Conservation (phyloP, 176 grass and related monocot species). For the Typha latifolia region DNA sequence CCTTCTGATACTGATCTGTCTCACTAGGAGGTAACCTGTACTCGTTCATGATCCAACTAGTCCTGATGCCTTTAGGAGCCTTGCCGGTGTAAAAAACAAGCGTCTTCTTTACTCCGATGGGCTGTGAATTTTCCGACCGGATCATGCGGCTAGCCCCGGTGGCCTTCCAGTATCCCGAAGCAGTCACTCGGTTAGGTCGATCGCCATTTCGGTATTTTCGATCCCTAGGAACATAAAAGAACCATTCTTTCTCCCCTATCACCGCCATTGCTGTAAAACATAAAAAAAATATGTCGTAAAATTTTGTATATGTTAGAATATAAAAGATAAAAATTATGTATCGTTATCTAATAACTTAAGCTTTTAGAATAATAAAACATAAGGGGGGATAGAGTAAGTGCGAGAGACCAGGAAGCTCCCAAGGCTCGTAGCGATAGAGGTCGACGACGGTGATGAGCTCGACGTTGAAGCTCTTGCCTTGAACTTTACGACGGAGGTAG, state of each 20-base stretch:
- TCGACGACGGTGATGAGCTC: conserved; percentile 79
- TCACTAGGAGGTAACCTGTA: conserved; percentile 70
- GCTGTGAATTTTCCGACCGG: conserved; percentile 40
- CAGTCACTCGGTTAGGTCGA: conserved; percentile 74
- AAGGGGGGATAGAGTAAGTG: neutral
- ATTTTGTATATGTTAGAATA: conserved; percentile 19
- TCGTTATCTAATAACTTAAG: conserved; percentile 20
- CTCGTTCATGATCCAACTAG: conserved; percentile 99
- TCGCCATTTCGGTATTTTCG: conserved; percentile 92
- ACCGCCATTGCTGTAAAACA: conserved; percentile 37
- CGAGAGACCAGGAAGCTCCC: conserved; percentile 74
- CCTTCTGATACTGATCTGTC: conserved; percentile 69
- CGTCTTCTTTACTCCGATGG: conserved; percentile 94
- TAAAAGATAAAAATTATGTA: conserved; percentile 6
- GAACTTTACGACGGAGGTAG: conserved; percentile 93
- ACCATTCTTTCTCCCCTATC: conserved; percentile 93
- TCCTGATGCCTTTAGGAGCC: conserved; percentile 78
- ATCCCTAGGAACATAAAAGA: conserved; percentile 95
- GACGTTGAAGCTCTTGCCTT: conserved; percentile 85
- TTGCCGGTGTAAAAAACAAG: conserved; percentile 98
- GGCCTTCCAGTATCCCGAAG: conserved; percentile 92
- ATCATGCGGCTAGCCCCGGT: conserved; percentile 68
- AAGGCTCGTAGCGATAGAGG: conserved; percentile 92
- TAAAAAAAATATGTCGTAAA: neutral
- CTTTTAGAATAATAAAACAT: neutral